Conservation (phyloP, 2,329 filamentous ascomycete species). For the Aulographum hederae region DNA sequence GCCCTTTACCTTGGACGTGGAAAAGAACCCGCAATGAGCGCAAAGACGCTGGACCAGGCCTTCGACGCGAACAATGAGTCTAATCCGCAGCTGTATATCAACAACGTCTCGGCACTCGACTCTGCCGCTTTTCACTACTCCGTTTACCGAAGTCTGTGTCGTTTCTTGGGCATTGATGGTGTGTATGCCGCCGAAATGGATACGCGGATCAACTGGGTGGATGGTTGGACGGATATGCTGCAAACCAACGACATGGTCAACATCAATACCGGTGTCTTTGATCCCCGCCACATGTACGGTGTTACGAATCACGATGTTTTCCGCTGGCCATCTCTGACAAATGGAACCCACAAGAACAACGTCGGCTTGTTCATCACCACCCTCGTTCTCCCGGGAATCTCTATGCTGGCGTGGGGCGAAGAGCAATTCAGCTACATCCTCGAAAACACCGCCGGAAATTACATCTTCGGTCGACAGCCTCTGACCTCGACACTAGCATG, state of each 20-base stretch:
- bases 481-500: constrained; percentile 44
- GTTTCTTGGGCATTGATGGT: constrained; percentile 40
- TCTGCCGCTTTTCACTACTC: constrained; percentile 43
- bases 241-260: constrained; percentile 40
- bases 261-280: constrained; percentile 39
- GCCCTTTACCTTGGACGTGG: constrained; percentile 42
- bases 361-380: constrained; percentile 41
- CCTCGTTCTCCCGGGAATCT: constrained; percentile 41
- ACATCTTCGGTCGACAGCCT: constrained; percentile 45
- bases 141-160: constrained; percentile 37
- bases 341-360: constrained; percentile 38
- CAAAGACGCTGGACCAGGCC: constrained; percentile 15
- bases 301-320: constrained; percentile 49
- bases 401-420: constrained; percentile 43
- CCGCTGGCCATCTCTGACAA: constrained; percentile 39
- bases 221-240: constrained; percentile 35
- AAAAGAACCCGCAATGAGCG: constrained; percentile 23
- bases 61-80: constrained; percentile 25
- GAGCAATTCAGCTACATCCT: constrained; percentile 47
- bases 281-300: constrained; percentile 47
- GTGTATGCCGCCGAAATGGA: constrained; percentile 34
- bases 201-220: constrained; percentile 30
- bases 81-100: constrained; percentile 28
- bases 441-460: constrained; percentile 45
- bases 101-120: constrained; percentile 36